A percentile compares a stretch with the other conserved stretches of the same genome.
phyloP scores from a whole-genome alignment of 768 basidiomycete genomes.

The Lactifluus pinguis region DNA sequence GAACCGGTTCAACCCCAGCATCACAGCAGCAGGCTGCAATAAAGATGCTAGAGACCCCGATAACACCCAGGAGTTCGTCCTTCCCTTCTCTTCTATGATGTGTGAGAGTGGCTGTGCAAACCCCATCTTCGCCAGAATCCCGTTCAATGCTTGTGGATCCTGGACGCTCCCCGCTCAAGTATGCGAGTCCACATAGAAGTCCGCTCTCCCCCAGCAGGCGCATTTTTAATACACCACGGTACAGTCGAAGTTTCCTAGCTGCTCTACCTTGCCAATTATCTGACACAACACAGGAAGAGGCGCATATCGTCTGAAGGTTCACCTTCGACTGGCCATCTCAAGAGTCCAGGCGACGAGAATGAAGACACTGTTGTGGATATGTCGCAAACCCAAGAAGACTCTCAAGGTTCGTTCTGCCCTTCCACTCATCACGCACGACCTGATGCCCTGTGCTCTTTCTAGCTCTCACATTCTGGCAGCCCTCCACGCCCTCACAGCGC shows the following conservation, averaged over 20 bases:
- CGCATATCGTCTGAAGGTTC: background rate
- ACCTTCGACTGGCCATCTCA: background rate
- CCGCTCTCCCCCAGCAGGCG: background rate
- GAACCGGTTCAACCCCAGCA: background rate
- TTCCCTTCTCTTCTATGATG: background rate
- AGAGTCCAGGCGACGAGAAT: background rate
- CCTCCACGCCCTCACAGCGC: constrained; percentile 10
- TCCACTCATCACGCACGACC: background rate
- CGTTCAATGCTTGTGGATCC: background rate
- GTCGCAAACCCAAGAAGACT: constrained; percentile 19
- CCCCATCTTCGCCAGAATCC: background rate
- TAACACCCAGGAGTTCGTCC: constrained; percentile 5
- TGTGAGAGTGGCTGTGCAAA: background rate
- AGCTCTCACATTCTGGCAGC: constrained; percentile 12
- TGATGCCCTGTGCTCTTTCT: background rate
- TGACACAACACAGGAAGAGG: background rate
- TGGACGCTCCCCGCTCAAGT: background rate
- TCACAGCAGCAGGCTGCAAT: background rate
- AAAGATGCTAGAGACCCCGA: constrained; percentile 9
- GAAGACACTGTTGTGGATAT: background rate
- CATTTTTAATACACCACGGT: constrained; percentile 9
- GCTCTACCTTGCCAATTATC: background rate
- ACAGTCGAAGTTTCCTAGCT: background rate
- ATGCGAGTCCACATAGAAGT: background rate
- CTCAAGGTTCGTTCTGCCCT: constrained; percentile 7